phyloP scores from a whole-genome alignment of 768 basidiomycete genomes.

The Tylopilus intermedius region DNA sequence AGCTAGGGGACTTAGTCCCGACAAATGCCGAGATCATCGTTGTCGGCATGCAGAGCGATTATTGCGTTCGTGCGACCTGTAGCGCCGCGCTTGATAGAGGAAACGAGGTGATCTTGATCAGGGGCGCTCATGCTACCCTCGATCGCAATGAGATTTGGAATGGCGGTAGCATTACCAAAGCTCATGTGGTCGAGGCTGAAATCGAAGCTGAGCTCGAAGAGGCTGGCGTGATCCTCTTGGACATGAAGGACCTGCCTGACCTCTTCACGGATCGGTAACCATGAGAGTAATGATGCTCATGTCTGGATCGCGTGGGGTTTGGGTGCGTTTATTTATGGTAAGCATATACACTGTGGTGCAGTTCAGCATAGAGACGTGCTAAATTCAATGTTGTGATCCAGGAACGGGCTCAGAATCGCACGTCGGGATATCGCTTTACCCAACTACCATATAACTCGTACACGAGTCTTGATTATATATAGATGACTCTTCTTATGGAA shows the following conservation, averaged over 20 bases:
- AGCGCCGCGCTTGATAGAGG: constrained; percentile 56
- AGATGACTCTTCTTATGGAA: neutral
- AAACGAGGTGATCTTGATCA: constrained; percentile 60
- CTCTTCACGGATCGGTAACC: constrained; percentile 43
- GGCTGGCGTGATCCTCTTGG: constrained; percentile 58
- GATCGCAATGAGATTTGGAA: constrained; percentile 61
- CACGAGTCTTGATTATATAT: constrained; percentile 1
- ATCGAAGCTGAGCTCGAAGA: constrained; percentile 67
- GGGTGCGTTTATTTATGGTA: constrained; percentile 8
- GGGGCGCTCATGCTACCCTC: constrained; percentile 63
- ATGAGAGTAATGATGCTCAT: neutral
- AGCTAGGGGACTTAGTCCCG: constrained; percentile 45
- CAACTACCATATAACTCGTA: neutral
- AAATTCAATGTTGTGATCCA: neutral
- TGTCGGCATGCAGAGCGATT: constrained; percentile 66
- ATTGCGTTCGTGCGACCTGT: constrained; percentile 54
- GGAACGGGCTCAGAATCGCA: neutral
- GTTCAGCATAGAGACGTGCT: neutral
- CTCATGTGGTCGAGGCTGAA: constrained; percentile 49
- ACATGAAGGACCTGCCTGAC: constrained; percentile 59
- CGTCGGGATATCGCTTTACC: neutral
- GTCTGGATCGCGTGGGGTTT: neutral
- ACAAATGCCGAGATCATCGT: constrained; percentile 58
- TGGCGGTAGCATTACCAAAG: constrained; percentile 51
- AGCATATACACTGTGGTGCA: neutral